These are phyloP conservation scores for Cladorrhinum sp. DNA, from an alignment of 2,329 filamentous ascomycete species.

Conservation along the genomic window DNA sequence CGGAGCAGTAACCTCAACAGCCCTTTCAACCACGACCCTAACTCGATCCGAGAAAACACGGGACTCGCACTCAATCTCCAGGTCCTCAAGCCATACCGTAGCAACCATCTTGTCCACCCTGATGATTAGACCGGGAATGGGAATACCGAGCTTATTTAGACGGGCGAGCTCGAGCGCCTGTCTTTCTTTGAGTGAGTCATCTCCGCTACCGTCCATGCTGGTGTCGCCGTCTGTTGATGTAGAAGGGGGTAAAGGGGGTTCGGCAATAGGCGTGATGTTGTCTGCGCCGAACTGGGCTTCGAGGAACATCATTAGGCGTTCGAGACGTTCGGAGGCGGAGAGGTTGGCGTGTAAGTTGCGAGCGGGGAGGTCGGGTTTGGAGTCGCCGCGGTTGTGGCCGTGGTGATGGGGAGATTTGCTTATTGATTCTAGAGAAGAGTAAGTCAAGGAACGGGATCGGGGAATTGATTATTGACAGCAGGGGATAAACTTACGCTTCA, in stretches of 20 bases:
- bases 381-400: conserved; percentile 39
- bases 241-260: conserved; percentile 49
- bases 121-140: conserved; percentile 84
- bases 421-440: conserved; percentile 50
- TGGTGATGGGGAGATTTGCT: conserved; percentile 55
- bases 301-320: conserved; percentile 89
- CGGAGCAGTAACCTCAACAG: conserved; percentile 80
- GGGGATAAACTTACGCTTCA: conserved; percentile 66
- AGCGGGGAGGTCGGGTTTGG: conserved; percentile 36
- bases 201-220: conserved; percentile 36
- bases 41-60: conserved; percentile 79
- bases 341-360: conserved; percentile 73
- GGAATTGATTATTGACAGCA: conserved; percentile 6
- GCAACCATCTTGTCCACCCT: conserved; percentile 84
- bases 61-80: conserved; percentile 84
- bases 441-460: conserved; percentile 22
- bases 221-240: conserved; percentile 32
- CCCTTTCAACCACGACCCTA: conserved; percentile 83
- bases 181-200: conserved; percentile 47
- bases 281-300: conserved; percentile 92
- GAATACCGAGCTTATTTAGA: conserved; percentile 79
- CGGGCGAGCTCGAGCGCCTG: conserved; percentile 69
- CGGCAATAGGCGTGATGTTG: conserved; percentile 73
- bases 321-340: conserved; percentile 71
- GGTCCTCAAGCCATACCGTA: conserved; percentile 84